Conservation (phyloP, 2,329 filamentous ascomycete genomes). For the Bipolaris bicolor region DNA sequence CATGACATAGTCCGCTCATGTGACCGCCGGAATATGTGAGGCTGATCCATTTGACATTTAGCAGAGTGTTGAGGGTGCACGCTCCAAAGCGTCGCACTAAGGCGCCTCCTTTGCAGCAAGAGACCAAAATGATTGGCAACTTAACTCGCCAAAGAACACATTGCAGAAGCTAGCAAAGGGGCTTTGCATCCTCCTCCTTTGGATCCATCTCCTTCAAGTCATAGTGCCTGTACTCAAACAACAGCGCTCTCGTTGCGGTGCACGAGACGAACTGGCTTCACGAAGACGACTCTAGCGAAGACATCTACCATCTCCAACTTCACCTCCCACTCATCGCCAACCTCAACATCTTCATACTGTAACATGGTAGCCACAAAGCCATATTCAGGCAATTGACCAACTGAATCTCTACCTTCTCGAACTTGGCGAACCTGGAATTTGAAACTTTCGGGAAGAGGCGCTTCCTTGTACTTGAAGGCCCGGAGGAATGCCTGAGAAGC, state of each 20-base stretch:
- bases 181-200: not conserved
- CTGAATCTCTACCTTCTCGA: not conserved
- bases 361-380: slow-evolving; percentile 20
- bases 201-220: not conserved
- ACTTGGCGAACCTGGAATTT: slow-evolving; percentile 35
- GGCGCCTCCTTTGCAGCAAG: slow-evolving; percentile 24
- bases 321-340: slow-evolving; percentile 57
- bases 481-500: slow-evolving; percentile 61
- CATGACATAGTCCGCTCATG: slow-evolving; percentile 4
- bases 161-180: not conserved
- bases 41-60: slow-evolving; percentile 21
- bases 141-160: not conserved
- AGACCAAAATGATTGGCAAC: slow-evolving; percentile 1
- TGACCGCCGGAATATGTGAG: slow-evolving; percentile 3
- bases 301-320: slow-evolving; percentile 46
- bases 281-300: slow-evolving; percentile 38
- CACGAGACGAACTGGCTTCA: slow-evolving; percentile 50
- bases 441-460: slow-evolving; percentile 57
- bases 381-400: slow-evolving; percentile 29
- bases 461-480: slow-evolving; percentile 62
- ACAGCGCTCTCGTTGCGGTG: slow-evolving; percentile 20
- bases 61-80: not conserved
- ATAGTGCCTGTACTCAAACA: not conserved
- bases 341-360: slow-evolving; percentile 22
- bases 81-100: slow-evolving; percentile 17